Evolutionary conservation across 345 rosid genomes (phyloP).

Genomic region (Pseudoturritis turrita): DNA sequence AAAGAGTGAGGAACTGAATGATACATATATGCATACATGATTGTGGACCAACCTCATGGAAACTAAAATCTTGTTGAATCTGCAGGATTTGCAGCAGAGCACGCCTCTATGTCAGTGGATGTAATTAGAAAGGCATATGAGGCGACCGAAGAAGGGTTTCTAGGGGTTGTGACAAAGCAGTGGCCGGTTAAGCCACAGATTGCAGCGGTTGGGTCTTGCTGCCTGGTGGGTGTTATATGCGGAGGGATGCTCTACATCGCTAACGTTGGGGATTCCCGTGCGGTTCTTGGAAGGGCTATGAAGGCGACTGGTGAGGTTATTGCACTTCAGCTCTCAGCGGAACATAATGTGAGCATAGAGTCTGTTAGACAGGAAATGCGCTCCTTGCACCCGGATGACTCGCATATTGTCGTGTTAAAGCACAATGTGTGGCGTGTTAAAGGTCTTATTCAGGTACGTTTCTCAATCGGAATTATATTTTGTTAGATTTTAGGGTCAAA

Average conservation of each 20-base stretch:
- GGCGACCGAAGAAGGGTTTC: slow-evolving; percentile 95
- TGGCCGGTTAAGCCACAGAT: slow-evolving; percentile 93
- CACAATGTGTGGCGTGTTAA: slow-evolving; percentile 98
- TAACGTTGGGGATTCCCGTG: slow-evolving; percentile 94
- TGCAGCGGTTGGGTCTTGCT: slow-evolving; percentile 98
- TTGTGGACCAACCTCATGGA: slow-evolving; percentile 43
- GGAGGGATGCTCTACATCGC: slow-evolving; percentile 78
- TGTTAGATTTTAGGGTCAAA: not conserved
- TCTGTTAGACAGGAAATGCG: slow-evolving; percentile 89
- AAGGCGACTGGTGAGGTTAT: slow-evolving; percentile 85
- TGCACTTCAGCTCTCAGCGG: slow-evolving; percentile 84
- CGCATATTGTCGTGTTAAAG: slow-evolving; percentile 75
- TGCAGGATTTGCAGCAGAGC: slow-evolving; percentile 72
- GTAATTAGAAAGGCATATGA: slow-evolving; percentile 79
- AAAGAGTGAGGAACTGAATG: slow-evolving; percentile 54
- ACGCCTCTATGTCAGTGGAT: slow-evolving; percentile 75
- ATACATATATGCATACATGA: slow-evolving; percentile 1
- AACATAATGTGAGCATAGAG: slow-evolving; percentile 87
- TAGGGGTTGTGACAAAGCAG: slow-evolving; percentile 76
- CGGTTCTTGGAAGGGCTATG: slow-evolving; percentile 82
- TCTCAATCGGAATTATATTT: not conserved
- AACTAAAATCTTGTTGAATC: slow-evolving; percentile 40
- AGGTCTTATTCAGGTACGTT: slow-evolving; percentile 85
- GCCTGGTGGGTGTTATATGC: slow-evolving; percentile 79
- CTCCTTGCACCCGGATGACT: slow-evolving; percentile 85